phyloP scores from a whole-genome alignment of 2,329 filamentous ascomycete species.

The Bretziella fagacearum region DNA sequence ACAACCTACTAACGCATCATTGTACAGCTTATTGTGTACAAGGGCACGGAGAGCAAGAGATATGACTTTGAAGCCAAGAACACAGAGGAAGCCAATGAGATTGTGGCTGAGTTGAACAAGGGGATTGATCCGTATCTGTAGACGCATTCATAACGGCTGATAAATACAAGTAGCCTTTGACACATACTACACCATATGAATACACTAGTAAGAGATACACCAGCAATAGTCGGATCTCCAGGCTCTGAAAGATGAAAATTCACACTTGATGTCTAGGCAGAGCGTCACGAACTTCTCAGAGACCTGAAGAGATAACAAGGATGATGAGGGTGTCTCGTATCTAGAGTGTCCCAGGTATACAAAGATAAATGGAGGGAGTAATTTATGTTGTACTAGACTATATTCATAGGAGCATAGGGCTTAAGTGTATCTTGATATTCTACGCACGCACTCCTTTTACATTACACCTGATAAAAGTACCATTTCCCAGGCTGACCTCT shows the following conservation, averaged over 20 bases:
- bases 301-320: no score
- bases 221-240: no score
- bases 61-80: conserved; percentile 74
- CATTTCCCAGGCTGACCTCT: not conserved
- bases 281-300: no score
- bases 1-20: conserved; percentile 1
- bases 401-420: no score
- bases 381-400: no score
- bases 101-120: conserved; percentile 62
- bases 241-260: no score
- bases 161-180: conserved; percentile 17
- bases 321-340: no score
- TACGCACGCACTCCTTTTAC: no score
- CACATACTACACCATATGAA: not conserved
- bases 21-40: conserved; percentile 49
- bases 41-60: conserved; percentile 57
- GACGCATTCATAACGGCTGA: not conserved
- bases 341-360: no score
- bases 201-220: not conserved
- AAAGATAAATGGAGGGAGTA: no score
- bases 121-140: conserved; percentile 51
- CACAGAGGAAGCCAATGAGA: conserved; percentile 56
- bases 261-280: no score
- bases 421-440: no score
- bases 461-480: not conserved